These are phyloP conservation scores for Scytalidium lignicola DNA, from an alignment of 2,329 filamentous ascomycete species.

Conservation along the genomic window DNA sequence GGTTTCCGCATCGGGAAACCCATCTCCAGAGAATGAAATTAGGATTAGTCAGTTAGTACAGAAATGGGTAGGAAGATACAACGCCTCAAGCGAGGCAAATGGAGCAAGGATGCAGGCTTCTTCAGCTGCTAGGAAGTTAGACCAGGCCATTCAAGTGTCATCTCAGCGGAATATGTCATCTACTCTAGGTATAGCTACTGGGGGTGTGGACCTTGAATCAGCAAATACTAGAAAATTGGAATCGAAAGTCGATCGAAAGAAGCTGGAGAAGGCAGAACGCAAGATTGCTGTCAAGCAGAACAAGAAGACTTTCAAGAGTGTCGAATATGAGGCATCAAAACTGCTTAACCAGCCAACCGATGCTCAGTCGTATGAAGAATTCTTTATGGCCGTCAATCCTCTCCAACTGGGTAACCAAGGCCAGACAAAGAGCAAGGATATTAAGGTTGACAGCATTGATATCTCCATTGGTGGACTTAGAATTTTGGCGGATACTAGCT, in stretches of 20 bases:
- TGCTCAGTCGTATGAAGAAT: conserved; percentile 93
- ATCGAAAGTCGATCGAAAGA: conserved; percentile 96
- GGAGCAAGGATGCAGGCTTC: conserved; percentile 63
- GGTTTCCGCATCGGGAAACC: conserved; percentile 85
- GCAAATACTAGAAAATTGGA: conserved; percentile 91
- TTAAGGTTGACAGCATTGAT: conserved; percentile 95
- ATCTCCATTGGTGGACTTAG: conserved; percentile 84
- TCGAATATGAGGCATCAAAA: conserved; percentile 93
- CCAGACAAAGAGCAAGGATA: conserved; percentile 91
- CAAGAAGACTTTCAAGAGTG: conserved; percentile 97
- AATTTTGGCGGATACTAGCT: conserved; percentile 83
- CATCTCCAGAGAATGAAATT: conserved; percentile 64
- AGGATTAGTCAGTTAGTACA: conserved; percentile 79
- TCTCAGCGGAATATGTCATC: conserved; percentile 94
- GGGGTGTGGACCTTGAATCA: conserved; percentile 85
- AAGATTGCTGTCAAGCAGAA: conserved; percentile 98
- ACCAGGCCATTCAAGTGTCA: conserved; percentile 92
- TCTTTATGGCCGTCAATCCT: conserved; percentile 99
- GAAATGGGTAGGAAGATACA: conserved; percentile 83
- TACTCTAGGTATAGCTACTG: conserved; percentile 80
- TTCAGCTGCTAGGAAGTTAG: conserved; percentile 75
- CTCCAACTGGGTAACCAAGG: conserved; percentile 73
- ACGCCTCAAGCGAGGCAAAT: conserved; percentile 63
- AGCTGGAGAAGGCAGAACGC: conserved; percentile 95
- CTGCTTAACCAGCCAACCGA: conserved; percentile 78